Percentiles rank a stretch among this genome's conserved stretches.
These are phyloP conservation scores for Fusarium ramigenum DNA, from an alignment of 2,329 filamentous ascomycete genomes.

Conservation along the genomic window DNA sequence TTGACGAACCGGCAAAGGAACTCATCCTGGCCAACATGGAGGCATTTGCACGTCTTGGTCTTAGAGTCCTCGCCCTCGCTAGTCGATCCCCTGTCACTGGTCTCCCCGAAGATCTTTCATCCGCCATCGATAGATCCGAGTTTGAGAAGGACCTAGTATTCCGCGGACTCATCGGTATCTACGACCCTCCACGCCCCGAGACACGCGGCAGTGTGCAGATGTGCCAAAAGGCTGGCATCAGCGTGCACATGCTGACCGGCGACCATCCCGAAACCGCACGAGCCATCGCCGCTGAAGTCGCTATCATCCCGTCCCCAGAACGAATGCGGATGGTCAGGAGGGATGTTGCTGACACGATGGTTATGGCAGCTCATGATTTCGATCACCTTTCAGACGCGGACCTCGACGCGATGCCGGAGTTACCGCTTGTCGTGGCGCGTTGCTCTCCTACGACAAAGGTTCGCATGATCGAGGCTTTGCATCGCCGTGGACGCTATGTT, in stretches of 20 bases:
- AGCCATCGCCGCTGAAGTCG: conserved; percentile 68
- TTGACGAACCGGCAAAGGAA: conserved; percentile 52
- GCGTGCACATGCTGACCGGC: conserved; percentile 72
- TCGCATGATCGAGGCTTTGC: conserved; percentile 78
- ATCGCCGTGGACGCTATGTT: conserved; percentile 68
- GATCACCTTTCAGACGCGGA: conserved; percentile 69
- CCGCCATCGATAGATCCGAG: conserved; percentile 23
- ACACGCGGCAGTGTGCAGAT: conserved; percentile 62
- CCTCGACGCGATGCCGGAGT: conserved; percentile 68
- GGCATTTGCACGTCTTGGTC: conserved; percentile 68
- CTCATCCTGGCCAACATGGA: conserved; percentile 73
- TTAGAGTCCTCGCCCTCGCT: conserved; percentile 73
- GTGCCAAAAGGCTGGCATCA: conserved; percentile 67
- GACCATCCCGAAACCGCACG: conserved; percentile 70
- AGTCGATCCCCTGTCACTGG: background rate
- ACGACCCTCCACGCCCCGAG: conserved; percentile 73
- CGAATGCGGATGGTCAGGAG: conserved; percentile 51
- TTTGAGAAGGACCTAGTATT: conserved; percentile 67
- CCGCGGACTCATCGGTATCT: conserved; percentile 72
- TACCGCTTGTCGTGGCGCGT: conserved; percentile 75
- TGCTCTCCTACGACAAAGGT: conserved; percentile 77
- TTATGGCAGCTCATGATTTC: conserved; percentile 71
- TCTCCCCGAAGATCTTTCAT: conserved; percentile 35
- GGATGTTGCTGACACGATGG: conserved; percentile 64
- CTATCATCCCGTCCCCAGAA: conserved; percentile 62